A percentile compares a stretch with the other conserved stretches of the same genome.
Evolutionary conservation across 2,329 filamentous ascomycete species (phyloP).

Genomic region (Colletotrichum liriopes): DNA sequence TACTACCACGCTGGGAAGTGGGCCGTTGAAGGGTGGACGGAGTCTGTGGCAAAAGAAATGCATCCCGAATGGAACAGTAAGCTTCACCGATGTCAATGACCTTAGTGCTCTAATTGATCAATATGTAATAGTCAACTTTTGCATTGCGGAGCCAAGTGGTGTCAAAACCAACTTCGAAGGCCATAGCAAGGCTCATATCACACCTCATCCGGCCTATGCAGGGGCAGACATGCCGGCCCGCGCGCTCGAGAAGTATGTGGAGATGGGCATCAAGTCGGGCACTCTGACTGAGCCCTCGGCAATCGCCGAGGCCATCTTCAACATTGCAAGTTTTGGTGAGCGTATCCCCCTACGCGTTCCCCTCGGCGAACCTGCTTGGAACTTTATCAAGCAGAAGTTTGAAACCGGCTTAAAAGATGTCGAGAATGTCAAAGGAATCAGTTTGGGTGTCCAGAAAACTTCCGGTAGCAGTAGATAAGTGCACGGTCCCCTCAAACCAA

Average conservation of each 20-base stretch:
- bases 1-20: constrained; percentile 48
- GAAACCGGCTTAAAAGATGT: constrained; percentile 51
- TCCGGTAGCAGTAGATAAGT: background rate
- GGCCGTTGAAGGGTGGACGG: constrained; percentile 47
- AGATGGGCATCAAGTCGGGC: constrained; percentile 27
- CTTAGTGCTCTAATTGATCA: constrained; percentile 44
- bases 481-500: background rate
- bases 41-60: constrained; percentile 45
- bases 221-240: constrained; percentile 52
- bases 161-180: constrained; percentile 55
- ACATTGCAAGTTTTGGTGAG: constrained; percentile 51
- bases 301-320: constrained; percentile 56
- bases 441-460: constrained; percentile 35
- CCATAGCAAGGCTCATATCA: constrained; percentile 35
- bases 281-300: constrained; percentile 50
- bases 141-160: constrained; percentile 59
- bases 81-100: background rate
- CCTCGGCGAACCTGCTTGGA: constrained; percentile 57
- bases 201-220: constrained; percentile 58
- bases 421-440: constrained; percentile 54
- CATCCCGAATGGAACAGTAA: constrained; percentile 46
- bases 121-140: constrained; percentile 53
- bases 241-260: constrained; percentile 45
- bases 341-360: constrained; percentile 59
- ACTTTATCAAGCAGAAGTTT: constrained; percentile 51